Base-by-base conservation (phyloP, 1,284 basidiomycete species). In the Mycosarcoma mackinlayi region DNA sequence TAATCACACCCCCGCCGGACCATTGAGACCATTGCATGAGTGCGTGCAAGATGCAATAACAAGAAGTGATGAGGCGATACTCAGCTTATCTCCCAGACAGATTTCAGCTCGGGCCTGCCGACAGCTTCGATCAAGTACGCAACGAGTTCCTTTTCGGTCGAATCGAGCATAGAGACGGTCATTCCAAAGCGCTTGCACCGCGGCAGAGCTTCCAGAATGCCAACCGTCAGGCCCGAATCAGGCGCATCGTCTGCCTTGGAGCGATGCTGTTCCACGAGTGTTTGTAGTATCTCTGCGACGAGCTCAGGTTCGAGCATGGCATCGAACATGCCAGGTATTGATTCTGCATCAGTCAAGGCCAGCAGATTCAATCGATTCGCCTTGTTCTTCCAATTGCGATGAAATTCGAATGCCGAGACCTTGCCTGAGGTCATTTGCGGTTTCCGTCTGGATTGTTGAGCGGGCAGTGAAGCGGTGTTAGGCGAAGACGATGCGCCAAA, bases 331-430 rank as follows among this genome's bases (percentile, higher is more conserved):
- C 24, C 16, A 2, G 65, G 65, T 51, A 68, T 55, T 23, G 65
- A 34, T 4, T 52, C 54, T 1, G 59, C 27, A 14, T 62, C 51
- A 21, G 63, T 45, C 6, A 45, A 46, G 3, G 45, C 34, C 1
- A 68, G 48, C 37, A 68, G 33, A 7, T 47, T 4, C 35, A 58
- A 9, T 9, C 59, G 65, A 0, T 31, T 44, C 13, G 33, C 5
- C 47, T 48, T 59, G 49, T 54, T 53, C 44, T 73, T 75, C 65
- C 65, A 68, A 23, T 46, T 60, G 18, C 62, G 60, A 18, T 70
- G 55, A 31, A 70, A 75, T 24, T 73, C 73, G 25, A 70, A 58
- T 13, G 68, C 55, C 13, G 58, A 53, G 38, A 67, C 44, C 23
- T 44, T 62, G 9, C 27, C 28, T 8, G 38, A 10, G 2, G 30